These are phyloP conservation scores for Globisporangium megalacanthum DNA, from an alignment of 352 stramenopile genomes.

Conservation along the genomic window DNA sequence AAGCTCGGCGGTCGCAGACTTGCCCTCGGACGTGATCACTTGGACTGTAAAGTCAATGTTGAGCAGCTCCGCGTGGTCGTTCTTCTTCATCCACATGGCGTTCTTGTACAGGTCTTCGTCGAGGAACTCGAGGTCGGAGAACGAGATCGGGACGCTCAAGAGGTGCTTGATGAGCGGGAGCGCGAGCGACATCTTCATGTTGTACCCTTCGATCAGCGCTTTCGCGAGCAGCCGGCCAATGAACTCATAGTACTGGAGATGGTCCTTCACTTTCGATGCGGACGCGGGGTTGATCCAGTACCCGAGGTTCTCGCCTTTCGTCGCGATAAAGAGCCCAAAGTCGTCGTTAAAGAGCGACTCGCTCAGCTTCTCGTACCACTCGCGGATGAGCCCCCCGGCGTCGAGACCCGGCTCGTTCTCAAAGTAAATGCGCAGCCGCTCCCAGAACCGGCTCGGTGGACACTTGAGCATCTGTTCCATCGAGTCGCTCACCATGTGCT, in stretches of 20 bases:
- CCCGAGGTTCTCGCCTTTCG: slow-evolving; percentile 55
- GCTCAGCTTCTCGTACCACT: slow-evolving; percentile 63
- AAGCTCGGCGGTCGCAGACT: slow-evolving; percentile 84
- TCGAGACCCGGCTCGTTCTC: slow-evolving; percentile 68
- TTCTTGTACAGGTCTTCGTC: slow-evolving; percentile 65
- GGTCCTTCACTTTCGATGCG: slow-evolving; percentile 28
- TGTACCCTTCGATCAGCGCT: slow-evolving; percentile 55
- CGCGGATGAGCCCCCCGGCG: slow-evolving; percentile 53
- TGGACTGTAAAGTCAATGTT: slow-evolving; percentile 64
- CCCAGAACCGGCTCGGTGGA: slow-evolving; percentile 28
- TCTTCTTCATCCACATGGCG: slow-evolving; percentile 57
- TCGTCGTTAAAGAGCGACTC: slow-evolving; percentile 50
- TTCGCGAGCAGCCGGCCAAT: slow-evolving; percentile 57
- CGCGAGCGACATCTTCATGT: slow-evolving; percentile 53
- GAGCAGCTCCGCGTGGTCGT: slow-evolving; percentile 48
- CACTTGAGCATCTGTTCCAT: slow-evolving; percentile 46
- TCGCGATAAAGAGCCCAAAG: slow-evolving; percentile 49
- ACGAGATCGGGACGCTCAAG: slow-evolving; percentile 67
- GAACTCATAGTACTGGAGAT: slow-evolving; percentile 55
- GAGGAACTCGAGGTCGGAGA: slow-evolving; percentile 71
- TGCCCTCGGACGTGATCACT: slow-evolving; percentile 44
- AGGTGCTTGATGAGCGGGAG: slow-evolving; percentile 70
- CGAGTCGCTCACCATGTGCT: slow-evolving; percentile 51
- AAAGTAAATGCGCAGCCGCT: slow-evolving; percentile 55
- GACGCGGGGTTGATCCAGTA: slow-evolving; percentile 71